Conservation (phyloP, 164 flowering plant species). For the Piper longum region DNA sequence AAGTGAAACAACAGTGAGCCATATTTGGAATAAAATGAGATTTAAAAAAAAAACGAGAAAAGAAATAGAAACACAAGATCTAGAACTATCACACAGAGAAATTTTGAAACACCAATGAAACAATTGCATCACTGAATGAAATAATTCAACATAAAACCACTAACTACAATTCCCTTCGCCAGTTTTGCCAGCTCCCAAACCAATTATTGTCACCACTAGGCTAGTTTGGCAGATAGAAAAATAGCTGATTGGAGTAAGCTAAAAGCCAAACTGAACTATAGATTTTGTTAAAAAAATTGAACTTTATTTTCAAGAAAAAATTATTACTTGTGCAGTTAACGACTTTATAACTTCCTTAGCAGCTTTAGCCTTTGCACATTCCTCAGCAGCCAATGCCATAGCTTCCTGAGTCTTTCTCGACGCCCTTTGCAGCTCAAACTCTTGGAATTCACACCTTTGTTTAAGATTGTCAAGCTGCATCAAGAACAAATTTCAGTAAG, state of each 20-base stretch:
- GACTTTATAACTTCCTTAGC: conserved; percentile 98
- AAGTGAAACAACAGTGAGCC: background rate
- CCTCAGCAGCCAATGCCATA: conserved; percentile 66
- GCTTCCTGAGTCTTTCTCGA: conserved; percentile 76
- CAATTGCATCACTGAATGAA: too few species aligned
- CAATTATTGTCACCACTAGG: too few species aligned
- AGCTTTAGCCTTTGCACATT: conserved; percentile 76
- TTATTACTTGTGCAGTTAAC: conserved; percentile 71
- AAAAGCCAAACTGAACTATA: too few species aligned
- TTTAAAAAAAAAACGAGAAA: too few species aligned
- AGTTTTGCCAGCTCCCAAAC: too few species aligned
- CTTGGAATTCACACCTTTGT: conserved; percentile 75
- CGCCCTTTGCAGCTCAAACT: conserved; percentile 72
- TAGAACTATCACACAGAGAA: background rate
- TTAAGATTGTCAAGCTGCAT: conserved; percentile 68
- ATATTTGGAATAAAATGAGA: background rate
- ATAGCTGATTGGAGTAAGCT: too few species aligned
- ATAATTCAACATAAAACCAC: too few species aligned
- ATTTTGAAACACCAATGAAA: too few species aligned
- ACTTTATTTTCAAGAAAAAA: background rate
- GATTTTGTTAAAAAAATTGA: too few species aligned
- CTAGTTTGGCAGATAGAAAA: too few species aligned
- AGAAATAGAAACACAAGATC: background rate
- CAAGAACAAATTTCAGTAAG: background rate
- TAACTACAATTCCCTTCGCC: too few species aligned